Base-by-base conservation (phyloP, 2,329 filamentous ascomycete species). In the Fusarium temperatum region DNA sequence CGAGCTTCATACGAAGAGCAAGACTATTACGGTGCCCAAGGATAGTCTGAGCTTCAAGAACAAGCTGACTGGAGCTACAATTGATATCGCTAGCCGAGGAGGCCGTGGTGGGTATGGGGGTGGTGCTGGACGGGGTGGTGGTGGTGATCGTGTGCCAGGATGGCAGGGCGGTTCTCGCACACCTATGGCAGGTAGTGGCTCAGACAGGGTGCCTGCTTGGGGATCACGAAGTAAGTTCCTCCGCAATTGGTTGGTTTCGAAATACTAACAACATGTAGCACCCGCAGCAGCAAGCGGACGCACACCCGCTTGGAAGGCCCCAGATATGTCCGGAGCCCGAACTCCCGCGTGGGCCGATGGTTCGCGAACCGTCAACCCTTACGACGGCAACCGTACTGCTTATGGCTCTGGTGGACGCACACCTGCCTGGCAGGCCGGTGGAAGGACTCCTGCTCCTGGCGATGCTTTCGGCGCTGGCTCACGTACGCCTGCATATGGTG, bases 1-100 rank as follows among this genome's bases (percentile, higher is more conserved):
- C 47, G 96, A 99, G 83, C 86, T 99, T 44, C 96, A 98, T 81
- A 95, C 95, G 11, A 98, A 97, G 85, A 94, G 92, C 84, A 98
- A 98, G 86, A 93, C 94, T 22, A 90, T 98, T 70, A 95, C 92
- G 13, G 90, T 98, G 41, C 89, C 91, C 26, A 97, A 97, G 80
- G 91, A 93, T 17, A 90, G 92, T 65, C 85, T 99, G n/a, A 90
- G 89, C 30, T 93, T 97, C 84, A 95, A 96, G 82, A 96, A 99
- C 85, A 93, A 89, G 71, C 83, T 92, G 63, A 96, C 93, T 8
- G 95, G 95, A 51, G 89, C 91, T 63, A 89, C 89, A n/a, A 92
- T 97, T 70, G 92, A 95, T 74, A 90, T 94, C 65, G 89, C 89
- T 65, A 83, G 84, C 57, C 84, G 84, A 61, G 85, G 87, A 57